phyloP scores from a whole-genome alignment of 2,329 filamentous ascomycete species.

The Simplicillium aogashimaense region DNA sequence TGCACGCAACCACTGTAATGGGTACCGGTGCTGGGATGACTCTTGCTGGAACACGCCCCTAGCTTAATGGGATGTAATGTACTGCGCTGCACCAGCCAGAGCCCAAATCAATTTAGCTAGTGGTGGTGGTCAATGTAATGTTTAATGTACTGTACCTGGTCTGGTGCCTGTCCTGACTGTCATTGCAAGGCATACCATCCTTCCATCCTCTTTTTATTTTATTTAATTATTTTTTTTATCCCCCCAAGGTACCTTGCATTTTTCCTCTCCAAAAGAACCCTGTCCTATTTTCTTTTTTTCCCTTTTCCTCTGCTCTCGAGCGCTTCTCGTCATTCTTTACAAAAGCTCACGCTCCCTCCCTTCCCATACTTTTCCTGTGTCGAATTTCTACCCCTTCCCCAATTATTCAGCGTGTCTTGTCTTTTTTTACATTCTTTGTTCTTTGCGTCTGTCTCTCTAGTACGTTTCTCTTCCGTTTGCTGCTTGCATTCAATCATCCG shows the following conservation, averaged over 20 bases:
- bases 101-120: too few species aligned
- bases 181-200: too few species aligned
- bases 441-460: conserved; percentile 10
- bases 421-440: conserved; percentile 4
- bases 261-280: conserved; percentile 1
- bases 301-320: conserved; percentile 1
- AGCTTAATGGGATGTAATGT: too few species aligned
- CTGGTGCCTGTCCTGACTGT: too few species aligned
- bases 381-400: conserved; percentile 1
- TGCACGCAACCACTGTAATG: too few species aligned
- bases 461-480: conserved; percentile 9
- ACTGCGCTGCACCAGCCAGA: too few species aligned
- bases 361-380: conserved; percentile 7
- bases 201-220: not conserved
- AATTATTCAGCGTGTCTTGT: conserved; percentile 2
- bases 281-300: conserved; percentile 4
- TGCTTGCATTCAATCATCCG: conserved; percentile 2
- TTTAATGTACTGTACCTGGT: too few species aligned
- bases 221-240: not conserved
- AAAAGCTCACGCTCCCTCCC: conserved; percentile 14
- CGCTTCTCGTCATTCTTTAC: conserved; percentile 7
- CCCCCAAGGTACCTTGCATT: not conserved
- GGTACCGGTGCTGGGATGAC: too few species aligned
- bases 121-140: too few species aligned
- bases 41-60: too few species aligned